Conservation (phyloP, 2,329 filamentous ascomycete genomes). For the Leptographium lundbergii region DNA sequence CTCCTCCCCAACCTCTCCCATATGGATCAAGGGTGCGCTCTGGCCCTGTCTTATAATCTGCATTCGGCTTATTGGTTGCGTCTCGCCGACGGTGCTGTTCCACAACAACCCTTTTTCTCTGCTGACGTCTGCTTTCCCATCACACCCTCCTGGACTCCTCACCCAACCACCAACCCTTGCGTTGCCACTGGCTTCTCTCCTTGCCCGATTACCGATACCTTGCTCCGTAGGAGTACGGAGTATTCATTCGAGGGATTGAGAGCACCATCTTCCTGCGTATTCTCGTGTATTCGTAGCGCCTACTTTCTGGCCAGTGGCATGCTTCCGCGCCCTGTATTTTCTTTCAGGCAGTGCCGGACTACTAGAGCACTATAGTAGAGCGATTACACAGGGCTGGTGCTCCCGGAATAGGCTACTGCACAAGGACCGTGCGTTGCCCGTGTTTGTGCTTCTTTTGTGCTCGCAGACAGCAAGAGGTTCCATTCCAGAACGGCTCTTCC, state of each 20-base stretch:
- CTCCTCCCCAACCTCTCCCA: not conserved
- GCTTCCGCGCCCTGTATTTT: no score
- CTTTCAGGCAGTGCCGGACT: no score
- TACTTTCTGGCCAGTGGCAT: no score
- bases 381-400: not conserved
- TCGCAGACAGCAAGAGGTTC: not conserved
- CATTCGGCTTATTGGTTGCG: not conserved
- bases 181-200: not conserved
- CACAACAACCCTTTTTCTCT: not conserved
- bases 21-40: not conserved
- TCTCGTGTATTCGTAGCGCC: no score
- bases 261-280: no score
- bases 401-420: not conserved
- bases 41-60: not conserved
- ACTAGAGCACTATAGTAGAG: not conserved
- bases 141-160: not conserved
- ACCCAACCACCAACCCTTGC: not conserved
- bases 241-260: no score
- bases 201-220: not conserved
- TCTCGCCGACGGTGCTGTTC: not conserved
- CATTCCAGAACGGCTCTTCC: not conserved
- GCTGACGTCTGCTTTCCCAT: not conserved
- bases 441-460: not conserved
- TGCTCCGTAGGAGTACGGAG: not conserved
- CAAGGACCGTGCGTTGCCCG: not conserved